Evolutionary conservation across 2,329 filamentous ascomycete species (phyloP), one percentile per base, ranked within the genome.

Genomic region (Hypoxylon sp.): DNA sequence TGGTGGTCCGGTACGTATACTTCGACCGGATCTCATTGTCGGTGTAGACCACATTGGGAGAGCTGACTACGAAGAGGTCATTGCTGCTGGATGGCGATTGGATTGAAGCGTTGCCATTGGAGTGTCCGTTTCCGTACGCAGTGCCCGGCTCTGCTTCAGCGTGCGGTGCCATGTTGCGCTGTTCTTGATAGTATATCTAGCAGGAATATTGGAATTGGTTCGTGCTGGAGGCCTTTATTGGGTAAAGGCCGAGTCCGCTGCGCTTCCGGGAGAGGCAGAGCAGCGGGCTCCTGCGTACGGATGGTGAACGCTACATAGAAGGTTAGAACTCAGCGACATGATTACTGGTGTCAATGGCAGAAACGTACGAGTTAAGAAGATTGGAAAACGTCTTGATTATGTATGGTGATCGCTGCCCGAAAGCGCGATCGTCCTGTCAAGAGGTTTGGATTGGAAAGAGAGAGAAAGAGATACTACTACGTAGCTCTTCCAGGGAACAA

Each of bases 311-410:
- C 94, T 97, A 80, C 45, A 67, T 63, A 60, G 58, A 49, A 63
- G 30, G 34, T 57, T 63, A 68, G 73, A 71, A 63, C 69, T 53
- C n/a, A 38, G 38, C 46, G 5, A 23, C 48, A 49, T 59, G 36
- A 17, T 48, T 17, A 32, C 51, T 14, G 19, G 41, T 23, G 32
- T 62, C 32, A 25, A 21, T 36, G 34, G 62, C 23, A 17, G 79
- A 28, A 41, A 84, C 93, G 82, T 88, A 97, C 94, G 94, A 97
- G 89, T 96, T 96, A 76, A 98, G 91, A 77, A 97, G 91, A 85
- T 97, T 98, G 87, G 94, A 95, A 91, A 97, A 98, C 94, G 93
- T 97, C 85, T 93, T 97, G 93, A 88, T 91, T 90, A 82, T 81
- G 81, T 78, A 78, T 41, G 74, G 82, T 83, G 90, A 91, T 84